Evolutionary conservation across 495 filamentous ascomycete genomes (phyloP).

Genomic region (Hypoxylon lenormandii): DNA sequence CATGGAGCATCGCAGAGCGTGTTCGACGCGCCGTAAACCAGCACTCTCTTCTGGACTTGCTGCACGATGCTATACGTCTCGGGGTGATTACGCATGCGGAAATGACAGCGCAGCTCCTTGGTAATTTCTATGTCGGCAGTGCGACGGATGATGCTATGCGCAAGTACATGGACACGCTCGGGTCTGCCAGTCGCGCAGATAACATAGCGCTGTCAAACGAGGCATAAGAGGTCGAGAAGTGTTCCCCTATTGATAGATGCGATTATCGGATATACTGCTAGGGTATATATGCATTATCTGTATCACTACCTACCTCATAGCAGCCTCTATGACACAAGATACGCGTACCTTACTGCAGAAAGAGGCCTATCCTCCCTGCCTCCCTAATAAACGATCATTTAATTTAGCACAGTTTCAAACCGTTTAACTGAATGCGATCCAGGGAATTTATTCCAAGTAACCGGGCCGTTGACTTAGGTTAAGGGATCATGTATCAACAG

Average conservation of each 20-base stretch:
- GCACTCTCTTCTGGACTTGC: conserved; percentile 48
- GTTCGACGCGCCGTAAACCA: conserved; percentile 52
- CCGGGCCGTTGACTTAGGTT: no score
- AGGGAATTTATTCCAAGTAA: no score
- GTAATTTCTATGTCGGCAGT: conserved; percentile 49
- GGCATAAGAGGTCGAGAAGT: conserved; percentile 5
- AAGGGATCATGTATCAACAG: conserved; percentile 1
- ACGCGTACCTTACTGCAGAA: no score
- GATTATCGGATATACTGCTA: neutral
- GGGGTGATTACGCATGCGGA: conserved; percentile 53
- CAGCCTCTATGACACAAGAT: no score
- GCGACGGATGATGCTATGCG: conserved; percentile 48
- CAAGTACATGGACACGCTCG: conserved; percentile 51
- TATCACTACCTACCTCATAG: no score
- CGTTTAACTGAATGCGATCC: no score
- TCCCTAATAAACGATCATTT: no score
- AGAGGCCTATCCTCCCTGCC: no score
- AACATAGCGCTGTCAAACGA: conserved; percentile 47
- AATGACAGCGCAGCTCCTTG: conserved; percentile 53
- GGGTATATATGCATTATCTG: neutral
- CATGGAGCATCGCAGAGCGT: conserved; percentile 33
- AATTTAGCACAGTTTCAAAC: no score
- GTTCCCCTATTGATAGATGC: neutral
- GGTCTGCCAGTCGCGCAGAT: conserved; percentile 35
- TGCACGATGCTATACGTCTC: conserved; percentile 51